Conservation (phyloP, 805 yeast genomes). For the Teunomyces atbi region DNA sequence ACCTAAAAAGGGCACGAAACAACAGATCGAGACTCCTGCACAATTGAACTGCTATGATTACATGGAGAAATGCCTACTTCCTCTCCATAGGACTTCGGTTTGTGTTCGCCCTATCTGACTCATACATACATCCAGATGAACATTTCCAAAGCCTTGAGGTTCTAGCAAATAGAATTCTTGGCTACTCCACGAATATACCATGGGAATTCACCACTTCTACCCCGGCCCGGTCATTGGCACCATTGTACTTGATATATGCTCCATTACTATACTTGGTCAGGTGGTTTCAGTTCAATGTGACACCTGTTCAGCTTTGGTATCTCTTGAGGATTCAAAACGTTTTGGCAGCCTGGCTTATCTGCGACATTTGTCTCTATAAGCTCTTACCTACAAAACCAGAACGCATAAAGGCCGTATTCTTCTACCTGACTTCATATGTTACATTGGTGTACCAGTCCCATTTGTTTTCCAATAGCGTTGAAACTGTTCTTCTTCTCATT, state of each 20-base stretch:
- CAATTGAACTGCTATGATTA: neutral
- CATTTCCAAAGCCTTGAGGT: conserved; percentile 91
- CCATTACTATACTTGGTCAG: conserved; percentile 49
- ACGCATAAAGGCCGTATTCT: conserved; percentile 45
- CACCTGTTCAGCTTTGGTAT: conserved; percentile 53
- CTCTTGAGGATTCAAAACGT: conserved; percentile 51
- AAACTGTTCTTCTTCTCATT: conserved; percentile 56
- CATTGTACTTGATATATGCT: conserved; percentile 66
- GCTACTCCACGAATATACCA: conserved; percentile 49
- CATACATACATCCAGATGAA: conserved; percentile 97
- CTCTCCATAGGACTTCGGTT: conserved; percentile 48
- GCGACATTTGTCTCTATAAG: conserved; percentile 44
- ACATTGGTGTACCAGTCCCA: conserved; percentile 81
- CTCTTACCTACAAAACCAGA: conserved; percentile 51
- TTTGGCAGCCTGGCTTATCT: conserved; percentile 33
- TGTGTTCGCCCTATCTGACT: conserved; percentile 60
- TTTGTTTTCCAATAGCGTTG: conserved; percentile 85
- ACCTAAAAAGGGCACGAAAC: neutral
- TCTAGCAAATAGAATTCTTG: conserved; percentile 48
- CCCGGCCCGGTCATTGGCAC: conserved; percentile 72
- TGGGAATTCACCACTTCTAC: conserved; percentile 73
- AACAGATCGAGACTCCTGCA: neutral
- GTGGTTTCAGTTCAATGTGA: conserved; percentile 32
- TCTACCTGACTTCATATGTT: conserved; percentile 60
- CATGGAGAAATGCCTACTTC: conserved; percentile 50